Evolutionary conservation across 257 asterid genomes (phyloP).

Genomic region (Gentiana macrophylla): DNA sequence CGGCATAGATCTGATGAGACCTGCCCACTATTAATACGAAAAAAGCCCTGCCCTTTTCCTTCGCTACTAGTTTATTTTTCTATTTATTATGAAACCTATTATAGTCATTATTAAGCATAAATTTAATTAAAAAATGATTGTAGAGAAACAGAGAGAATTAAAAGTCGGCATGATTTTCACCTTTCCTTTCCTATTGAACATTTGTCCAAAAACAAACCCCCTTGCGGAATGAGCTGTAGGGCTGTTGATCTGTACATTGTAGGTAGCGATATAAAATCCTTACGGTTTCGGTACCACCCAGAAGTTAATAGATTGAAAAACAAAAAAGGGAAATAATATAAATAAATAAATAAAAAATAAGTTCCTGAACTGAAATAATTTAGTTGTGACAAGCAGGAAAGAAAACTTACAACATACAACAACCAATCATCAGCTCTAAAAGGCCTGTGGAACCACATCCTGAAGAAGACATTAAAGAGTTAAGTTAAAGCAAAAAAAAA

Average conservation of each 20-base stretch:
- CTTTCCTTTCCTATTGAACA: conserved; percentile 83
- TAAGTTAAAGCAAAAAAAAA: too few relatives aligned
- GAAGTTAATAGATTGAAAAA: too few relatives aligned
- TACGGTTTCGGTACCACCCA: neutral
- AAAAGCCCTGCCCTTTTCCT: too few relatives aligned
- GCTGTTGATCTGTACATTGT: conserved; percentile 50
- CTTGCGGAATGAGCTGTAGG: conserved; percentile 71
- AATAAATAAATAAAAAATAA: neutral
- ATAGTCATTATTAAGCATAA: neutral
- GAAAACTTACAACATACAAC: conserved; percentile 44
- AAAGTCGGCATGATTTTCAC: conserved; percentile 20
- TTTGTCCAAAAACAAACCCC: conserved; percentile 67
- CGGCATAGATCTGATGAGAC: too few relatives aligned
- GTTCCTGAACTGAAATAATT: neutral
- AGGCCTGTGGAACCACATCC: conserved; percentile 95
- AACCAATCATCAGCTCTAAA: conserved; percentile 95
- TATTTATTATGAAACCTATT: too few relatives aligned
- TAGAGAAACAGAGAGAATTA: neutral
- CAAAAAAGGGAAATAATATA: neutral
- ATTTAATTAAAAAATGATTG: neutral
- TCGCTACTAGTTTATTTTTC: too few relatives aligned
- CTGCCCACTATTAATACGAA: too few relatives aligned
- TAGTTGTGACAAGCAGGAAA: too few relatives aligned
- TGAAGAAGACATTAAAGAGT: conserved; percentile 15
- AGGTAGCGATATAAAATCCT: neutral